phyloP scores from a whole-genome alignment of 371 early-diverging fungal genomes.

The Mucor plumbeus region DNA sequence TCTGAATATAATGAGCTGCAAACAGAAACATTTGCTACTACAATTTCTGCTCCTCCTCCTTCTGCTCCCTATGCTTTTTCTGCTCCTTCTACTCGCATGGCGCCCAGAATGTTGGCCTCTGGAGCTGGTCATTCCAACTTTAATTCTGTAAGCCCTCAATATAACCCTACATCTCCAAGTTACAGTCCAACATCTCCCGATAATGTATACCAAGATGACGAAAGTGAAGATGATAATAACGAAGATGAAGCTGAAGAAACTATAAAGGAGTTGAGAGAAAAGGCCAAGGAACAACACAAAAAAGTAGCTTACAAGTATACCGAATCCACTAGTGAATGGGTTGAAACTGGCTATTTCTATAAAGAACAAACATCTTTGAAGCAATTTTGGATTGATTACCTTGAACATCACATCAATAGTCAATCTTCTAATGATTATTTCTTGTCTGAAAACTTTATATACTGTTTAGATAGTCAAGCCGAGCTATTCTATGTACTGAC shows the following conservation, averaged over 20 bases:
- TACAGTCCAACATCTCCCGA: background rate
- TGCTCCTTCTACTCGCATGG: background rate
- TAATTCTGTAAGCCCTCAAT: background rate
- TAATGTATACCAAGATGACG: background rate
- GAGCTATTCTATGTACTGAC: constrained; percentile 50
- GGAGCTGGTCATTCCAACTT: background rate
- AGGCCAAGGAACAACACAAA: constrained; percentile 16
- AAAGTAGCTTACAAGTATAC: constrained; percentile 33
- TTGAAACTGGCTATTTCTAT: constrained; percentile 27
- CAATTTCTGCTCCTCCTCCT: background rate
- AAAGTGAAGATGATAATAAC: background rate
- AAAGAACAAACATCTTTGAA: constrained; percentile 22
- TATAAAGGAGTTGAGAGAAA: constrained; percentile 28
- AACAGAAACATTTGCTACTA: background rate
- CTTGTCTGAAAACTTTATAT: constrained; percentile 49
- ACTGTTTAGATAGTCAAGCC: constrained; percentile 38
- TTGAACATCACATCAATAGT: constrained; percentile 10
- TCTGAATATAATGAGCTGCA: background rate
- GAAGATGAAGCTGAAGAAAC: constrained; percentile 18
- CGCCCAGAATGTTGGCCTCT: background rate
- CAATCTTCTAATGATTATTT: background rate
- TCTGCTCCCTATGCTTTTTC: background rate
- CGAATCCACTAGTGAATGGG: constrained; percentile 40
- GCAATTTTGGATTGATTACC: constrained; percentile 61
- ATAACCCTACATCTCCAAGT: background rate